Evolutionary conservation across 2,329 filamentous ascomycete genomes (phyloP).

Genomic region (Metarhizium robertsii): DNA sequence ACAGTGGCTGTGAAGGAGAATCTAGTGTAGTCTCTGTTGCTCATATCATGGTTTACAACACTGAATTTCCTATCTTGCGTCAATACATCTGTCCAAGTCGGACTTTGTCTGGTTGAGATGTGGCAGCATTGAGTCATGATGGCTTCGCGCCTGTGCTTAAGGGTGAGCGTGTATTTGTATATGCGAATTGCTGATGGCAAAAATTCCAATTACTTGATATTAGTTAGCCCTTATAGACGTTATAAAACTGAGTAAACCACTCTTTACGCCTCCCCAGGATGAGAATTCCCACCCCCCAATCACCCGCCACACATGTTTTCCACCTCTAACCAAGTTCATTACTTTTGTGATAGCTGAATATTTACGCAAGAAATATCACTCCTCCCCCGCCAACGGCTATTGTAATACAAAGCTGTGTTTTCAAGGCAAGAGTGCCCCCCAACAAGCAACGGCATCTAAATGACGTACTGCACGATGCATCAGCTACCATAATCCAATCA

Average conservation of each 20-base stretch:
- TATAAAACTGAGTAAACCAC: not conserved
- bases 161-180: too few relatives aligned
- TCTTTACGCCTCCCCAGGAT: not conserved
- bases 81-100: not conserved
- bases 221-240: not conserved
- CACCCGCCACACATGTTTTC: not conserved
- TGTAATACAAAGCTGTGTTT: not conserved
- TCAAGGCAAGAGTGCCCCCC: not conserved
- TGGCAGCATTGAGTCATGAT: not conserved
- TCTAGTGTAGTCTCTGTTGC: conserved; percentile 31
- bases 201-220: not conserved
- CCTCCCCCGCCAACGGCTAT: not conserved
- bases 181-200: too few relatives aligned
- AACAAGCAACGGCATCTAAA: conserved; percentile 18
- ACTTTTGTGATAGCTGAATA: not conserved
- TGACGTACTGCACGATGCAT: conserved; percentile 27
- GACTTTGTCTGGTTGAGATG: not conserved
- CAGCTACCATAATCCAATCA: conserved; percentile 3
- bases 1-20: conserved; percentile 31
- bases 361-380: not conserved
- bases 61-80: conserved; percentile 1
- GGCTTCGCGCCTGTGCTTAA: not conserved
- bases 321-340: not conserved
- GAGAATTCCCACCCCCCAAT: not conserved
- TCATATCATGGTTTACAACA: conserved; percentile 15